A percentile compares a stretch with the other conserved stretches of the same genome.
Conservation (phyloP, 768 basidiomycete species). For the Leccinum obscurum region DNA sequence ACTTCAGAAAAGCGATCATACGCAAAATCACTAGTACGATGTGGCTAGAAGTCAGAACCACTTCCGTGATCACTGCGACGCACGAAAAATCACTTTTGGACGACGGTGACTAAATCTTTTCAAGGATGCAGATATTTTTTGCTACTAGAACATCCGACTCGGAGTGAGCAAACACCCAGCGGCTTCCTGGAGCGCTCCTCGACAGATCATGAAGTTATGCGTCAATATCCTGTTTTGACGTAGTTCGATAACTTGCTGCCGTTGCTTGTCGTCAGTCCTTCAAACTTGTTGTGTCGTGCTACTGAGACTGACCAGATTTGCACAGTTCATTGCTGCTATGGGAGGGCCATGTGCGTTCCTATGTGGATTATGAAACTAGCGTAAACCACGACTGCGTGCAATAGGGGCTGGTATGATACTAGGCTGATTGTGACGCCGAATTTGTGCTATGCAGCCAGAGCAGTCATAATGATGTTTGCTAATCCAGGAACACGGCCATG, state of each 20-base stretch:
- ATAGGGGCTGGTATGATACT: slow-evolving; percentile 5
- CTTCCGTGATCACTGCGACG: background rate
- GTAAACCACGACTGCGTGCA: background rate
- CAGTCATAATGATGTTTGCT: too few species aligned
- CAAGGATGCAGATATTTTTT: slow-evolving; percentile 9
- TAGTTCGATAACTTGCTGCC: background rate
- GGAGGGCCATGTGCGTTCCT: slow-evolving; percentile 5
- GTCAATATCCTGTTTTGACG: slow-evolving; percentile 4
- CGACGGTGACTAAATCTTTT: background rate
- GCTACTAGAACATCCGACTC: slow-evolving; percentile 3
- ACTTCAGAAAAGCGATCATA: too few species aligned
- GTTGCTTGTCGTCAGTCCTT: background rate
- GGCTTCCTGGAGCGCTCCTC: background rate
- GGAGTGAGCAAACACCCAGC: slow-evolving; percentile 4
- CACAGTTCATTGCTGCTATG: slow-evolving; percentile 1
- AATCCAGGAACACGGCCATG: background rate
- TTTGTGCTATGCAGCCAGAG: background rate
- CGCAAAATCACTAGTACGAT: background rate
- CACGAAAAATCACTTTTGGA: background rate
- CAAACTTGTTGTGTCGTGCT: background rate
- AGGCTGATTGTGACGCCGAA: background rate
- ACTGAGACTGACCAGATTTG: background rate
- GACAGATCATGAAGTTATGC: slow-evolving; percentile 1
- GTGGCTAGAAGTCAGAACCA: slow-evolving; percentile 4
- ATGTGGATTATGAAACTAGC: background rate